Evolutionary conservation across 108 stramenopile species (phyloP), one percentile per base, ranked within the genome.

Genomic region (Nannochloropsis granulata): DNA sequence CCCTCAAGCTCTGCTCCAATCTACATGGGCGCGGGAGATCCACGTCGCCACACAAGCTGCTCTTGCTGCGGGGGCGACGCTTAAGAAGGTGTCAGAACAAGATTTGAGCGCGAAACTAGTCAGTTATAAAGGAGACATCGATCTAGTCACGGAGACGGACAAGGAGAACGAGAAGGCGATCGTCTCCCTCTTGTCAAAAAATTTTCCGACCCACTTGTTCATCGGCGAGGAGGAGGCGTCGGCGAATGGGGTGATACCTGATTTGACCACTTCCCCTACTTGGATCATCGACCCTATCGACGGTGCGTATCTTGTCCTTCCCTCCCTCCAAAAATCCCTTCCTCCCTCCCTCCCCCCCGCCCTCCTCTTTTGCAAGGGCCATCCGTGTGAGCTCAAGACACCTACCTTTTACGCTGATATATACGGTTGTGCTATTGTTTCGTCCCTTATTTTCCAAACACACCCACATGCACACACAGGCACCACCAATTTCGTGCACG

Each of bases 231-330:
- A 89, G 44, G 45, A 78, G 13, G 81, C 85, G 78, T 71, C 83
- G 12, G 85, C 45, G 13, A 80, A 44, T 12, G 88, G 88, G 0
- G 23, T 34, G 23, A 88, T 88, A 46, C 78, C 82, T 13, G 79
- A 79, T 13, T 80, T 89, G 26, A 89, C 85, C 13, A 81, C 80
- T 34, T 82, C 79, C 85, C 44, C 82, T 34, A 46, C 87, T 25
- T 88, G 84, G 89, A 80, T 92, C 82, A 93, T 96, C 44, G 96
- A 97, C 88, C 96, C 96, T 13, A 94, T 97, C 80, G 96, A 95
- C 86, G 34, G 34, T 34, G 34, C 2, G 34, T 34, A 3, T 34
- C 34, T 5, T 34, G 34, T 34, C 34, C 34, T 3, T 34, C 34
- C 34, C 34, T 34, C 34, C 5, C 34, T 34, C 34, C n/a, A n/a